phyloP scores from a whole-genome alignment of 2,329 filamentous ascomycete genomes.

The Claviceps sp. region DNA sequence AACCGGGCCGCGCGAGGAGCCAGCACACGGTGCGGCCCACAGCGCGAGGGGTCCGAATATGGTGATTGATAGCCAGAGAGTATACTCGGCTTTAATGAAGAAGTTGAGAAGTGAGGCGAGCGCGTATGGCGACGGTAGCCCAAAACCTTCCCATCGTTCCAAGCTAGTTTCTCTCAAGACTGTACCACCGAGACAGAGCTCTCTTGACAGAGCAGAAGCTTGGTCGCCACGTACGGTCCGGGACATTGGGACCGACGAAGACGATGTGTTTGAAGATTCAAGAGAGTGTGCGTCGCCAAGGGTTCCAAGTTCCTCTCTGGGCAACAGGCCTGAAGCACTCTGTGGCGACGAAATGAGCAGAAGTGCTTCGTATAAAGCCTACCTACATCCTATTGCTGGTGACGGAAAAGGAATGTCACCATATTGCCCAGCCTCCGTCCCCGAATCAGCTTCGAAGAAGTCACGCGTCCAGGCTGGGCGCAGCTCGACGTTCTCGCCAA shows the following conservation, averaged over 20 bases:
- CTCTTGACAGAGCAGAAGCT: slow-evolving; percentile 6
- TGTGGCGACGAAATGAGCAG: not conserved
- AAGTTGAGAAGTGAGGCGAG: slow-evolving; percentile 29
- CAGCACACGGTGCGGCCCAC: not conserved
- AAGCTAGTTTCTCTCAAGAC: not conserved
- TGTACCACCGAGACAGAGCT: slow-evolving; percentile 8
- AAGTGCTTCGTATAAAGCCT: slow-evolving; percentile 4
- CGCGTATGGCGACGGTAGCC: slow-evolving; percentile 4
- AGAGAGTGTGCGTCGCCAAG: slow-evolving; percentile 1
- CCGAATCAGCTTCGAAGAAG: slow-evolving; percentile 5
- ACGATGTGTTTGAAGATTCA: slow-evolving; percentile 17
- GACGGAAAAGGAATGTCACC: slow-evolving; percentile 7
- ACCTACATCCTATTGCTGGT: slow-evolving; percentile 6
- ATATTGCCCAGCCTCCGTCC: not conserved
- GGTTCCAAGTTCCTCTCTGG: not conserved
- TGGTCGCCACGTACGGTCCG: slow-evolving; percentile 20
- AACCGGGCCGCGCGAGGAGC: not conserved
- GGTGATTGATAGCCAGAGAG: slow-evolving; percentile 39
- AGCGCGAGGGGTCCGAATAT: slow-evolving; percentile 8
- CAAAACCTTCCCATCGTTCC: not conserved
- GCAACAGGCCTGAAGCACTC: not conserved
- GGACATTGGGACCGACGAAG: slow-evolving; percentile 19
- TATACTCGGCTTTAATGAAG: slow-evolving; percentile 53
- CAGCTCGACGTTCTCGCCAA: slow-evolving; percentile 38
- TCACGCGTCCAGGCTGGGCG: slow-evolving; percentile 23